Percentiles rank a stretch among this genome's conserved stretches.
Conservation (phyloP, 129 eudicot genomes). For the Pittosporum tobira region DNA sequence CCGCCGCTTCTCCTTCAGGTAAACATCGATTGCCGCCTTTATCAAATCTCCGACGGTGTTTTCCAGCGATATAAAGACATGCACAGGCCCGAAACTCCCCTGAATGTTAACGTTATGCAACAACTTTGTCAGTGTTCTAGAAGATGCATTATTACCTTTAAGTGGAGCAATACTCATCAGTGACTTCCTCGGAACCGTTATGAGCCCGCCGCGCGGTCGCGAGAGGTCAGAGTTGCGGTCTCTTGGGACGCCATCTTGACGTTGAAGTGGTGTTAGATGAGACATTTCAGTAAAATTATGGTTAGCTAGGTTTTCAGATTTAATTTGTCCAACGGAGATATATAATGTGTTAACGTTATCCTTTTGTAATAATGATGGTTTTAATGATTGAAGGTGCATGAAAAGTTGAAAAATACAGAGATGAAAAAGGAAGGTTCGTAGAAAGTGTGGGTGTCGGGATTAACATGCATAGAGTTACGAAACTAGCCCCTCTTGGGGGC, state of each 20-base stretch:
- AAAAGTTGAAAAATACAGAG: not conserved
- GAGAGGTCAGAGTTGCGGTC: not conserved
- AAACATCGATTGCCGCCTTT: slow-evolving; percentile 28
- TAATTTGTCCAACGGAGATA: too few species aligned
- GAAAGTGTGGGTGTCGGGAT: slow-evolving; percentile 3
- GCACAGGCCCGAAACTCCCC: slow-evolving; percentile 35
- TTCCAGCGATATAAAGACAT: slow-evolving; percentile 34
- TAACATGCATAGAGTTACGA: not conserved
- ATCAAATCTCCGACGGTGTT: slow-evolving; percentile 29
- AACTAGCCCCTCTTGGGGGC: too few species aligned
- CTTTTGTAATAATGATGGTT: not conserved
- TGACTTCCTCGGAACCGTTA: not conserved
- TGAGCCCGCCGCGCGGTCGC: not conserved
- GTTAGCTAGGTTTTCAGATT: not conserved
- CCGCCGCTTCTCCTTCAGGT: slow-evolving; percentile 34
- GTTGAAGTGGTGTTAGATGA: not conserved
- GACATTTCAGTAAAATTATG: not conserved
- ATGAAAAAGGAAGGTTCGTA: not conserved
- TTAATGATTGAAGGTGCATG: not conserved
- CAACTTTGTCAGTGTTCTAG: slow-evolving; percentile 17
- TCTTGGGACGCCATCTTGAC: not conserved
- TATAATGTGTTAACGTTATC: not conserved
- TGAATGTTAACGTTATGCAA: slow-evolving; percentile 30
- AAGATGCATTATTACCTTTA: not conserved
- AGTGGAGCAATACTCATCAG: not conserved